These are phyloP conservation scores for Quercus gilva DNA, from an alignment of 306 rosid species.

Conservation along the genomic window DNA sequence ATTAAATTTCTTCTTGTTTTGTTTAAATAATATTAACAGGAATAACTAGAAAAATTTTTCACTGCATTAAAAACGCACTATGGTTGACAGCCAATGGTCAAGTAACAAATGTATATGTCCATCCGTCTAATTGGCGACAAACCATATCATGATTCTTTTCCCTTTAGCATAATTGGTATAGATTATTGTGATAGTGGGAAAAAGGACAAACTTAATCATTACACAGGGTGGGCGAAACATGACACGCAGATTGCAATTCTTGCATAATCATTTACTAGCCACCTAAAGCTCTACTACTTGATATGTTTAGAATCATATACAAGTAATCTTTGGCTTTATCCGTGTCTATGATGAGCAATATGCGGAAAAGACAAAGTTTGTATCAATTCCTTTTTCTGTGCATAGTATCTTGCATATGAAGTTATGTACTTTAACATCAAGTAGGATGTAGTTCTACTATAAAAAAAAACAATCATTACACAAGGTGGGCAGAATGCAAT, in stretches of 20 bases:
- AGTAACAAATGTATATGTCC: not conserved
- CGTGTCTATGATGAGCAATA: not conserved
- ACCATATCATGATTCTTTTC: not conserved
- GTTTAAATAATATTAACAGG: not conserved
- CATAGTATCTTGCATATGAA: not conserved
- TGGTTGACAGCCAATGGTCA: not conserved
- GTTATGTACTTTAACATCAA: conserved; percentile 4
- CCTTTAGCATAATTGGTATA: not conserved
- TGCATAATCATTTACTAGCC: not conserved
- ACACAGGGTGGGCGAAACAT: conserved; percentile 6
- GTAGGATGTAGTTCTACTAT: not conserved
- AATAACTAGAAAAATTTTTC: not conserved
- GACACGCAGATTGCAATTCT: not conserved
- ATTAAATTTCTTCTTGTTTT: not conserved
- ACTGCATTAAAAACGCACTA: not conserved
- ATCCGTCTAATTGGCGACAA: not conserved
- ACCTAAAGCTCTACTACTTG: conserved; percentile 2
- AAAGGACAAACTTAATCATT: not conserved
- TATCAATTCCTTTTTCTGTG: not conserved
- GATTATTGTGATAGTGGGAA: not conserved
- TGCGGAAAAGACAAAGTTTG: not conserved
- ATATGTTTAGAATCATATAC: not conserved
- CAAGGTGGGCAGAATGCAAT: not conserved
- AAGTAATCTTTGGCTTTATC: not conserved
- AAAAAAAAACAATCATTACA: not conserved